Evolutionary conservation across 2,329 filamentous ascomycete species (phyloP).

Genomic region (Conoideocrella luteorostrata): DNA sequence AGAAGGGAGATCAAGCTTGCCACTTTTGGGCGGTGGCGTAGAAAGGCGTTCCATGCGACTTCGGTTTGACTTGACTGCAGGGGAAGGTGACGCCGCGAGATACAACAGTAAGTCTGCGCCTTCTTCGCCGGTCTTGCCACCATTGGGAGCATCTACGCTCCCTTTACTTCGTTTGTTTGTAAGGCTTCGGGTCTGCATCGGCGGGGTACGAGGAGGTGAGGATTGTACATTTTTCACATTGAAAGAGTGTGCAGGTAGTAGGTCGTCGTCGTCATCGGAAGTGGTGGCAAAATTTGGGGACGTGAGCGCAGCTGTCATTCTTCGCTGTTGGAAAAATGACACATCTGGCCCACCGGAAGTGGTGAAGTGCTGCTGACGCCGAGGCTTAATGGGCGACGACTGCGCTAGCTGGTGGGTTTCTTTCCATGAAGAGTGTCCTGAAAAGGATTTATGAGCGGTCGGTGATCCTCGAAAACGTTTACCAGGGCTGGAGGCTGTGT

Average conservation of each 20-base stretch:
- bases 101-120: slow-evolving; percentile 77
- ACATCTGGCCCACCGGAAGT: slow-evolving; percentile 64
- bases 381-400: slow-evolving; percentile 78
- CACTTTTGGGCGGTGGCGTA: slow-evolving; percentile 67
- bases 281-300: slow-evolving; percentile 55
- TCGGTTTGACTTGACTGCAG: slow-evolving; percentile 52
- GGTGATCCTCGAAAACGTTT: slow-evolving; percentile 65
- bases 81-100: slow-evolving; percentile 85
- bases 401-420: slow-evolving; percentile 69
- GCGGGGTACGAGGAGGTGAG: slow-evolving; percentile 84
- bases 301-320: slow-evolving; percentile 57
- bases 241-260: slow-evolving; percentile 72
- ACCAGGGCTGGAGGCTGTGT: slow-evolving; percentile 48
- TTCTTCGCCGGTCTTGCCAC: slow-evolving; percentile 63
- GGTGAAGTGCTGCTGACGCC: slow-evolving; percentile 68
- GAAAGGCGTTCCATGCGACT: slow-evolving; percentile 61
- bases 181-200: slow-evolving; percentile 51
- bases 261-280: slow-evolving; percentile 77
- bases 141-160: slow-evolving; percentile 34
- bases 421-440: slow-evolving; percentile 63
- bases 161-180: slow-evolving; percentile 42
- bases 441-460: slow-evolving; percentile 51
- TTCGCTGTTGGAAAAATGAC: slow-evolving; percentile 70
- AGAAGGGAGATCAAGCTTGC: slow-evolving; percentile 63
- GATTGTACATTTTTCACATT: slow-evolving; percentile 56